Evolutionary conservation across 164 flowering plant species (phyloP), one percentile per base, ranked within the genome.

Genomic region (Hamamelis virginiana): DNA sequence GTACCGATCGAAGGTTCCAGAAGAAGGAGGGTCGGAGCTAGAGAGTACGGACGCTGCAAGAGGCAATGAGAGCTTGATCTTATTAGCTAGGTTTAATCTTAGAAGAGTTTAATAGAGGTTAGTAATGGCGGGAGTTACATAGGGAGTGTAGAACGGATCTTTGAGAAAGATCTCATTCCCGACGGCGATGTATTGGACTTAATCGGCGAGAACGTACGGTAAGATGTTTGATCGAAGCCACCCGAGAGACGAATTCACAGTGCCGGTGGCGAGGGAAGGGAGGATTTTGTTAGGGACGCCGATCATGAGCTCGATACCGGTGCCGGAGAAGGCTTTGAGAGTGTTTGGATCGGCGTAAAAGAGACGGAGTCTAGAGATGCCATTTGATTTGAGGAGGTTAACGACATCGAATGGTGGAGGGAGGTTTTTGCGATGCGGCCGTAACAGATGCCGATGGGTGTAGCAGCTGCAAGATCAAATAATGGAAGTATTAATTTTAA

Each of bases 251-350:
- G 62, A 50, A 4, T 19, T 11, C 33, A 66, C 28, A 22, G 62
- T 33, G 41, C 75, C 73, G 23, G 50, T 23, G 43, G 83, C 83
- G 5, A 85, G 68, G 14, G 69, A 22, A 16, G 85, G 80, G 27
- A 86, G 78, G 66, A 61, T 48, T 60, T 86, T 84, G 38, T 86
- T 84, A 0, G 84, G 85, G 27, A 84, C 78, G 19, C 82, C 87
- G 46, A 86, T 72, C 68, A 74, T 76, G 26, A 86, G 78, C 60
- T 63, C 56, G 41, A 86, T 80, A 53, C 69, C 80, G 60, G 84
- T 61, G 27, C 76, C 75, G 5, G 78, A 71, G 65, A 86, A 81
- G 15, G 86, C 66, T 33, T 56, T 5, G 9, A 84, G 77, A 15
- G 75, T 67, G 0, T 62, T 60, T 1, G 82, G 81, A 27, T 80